Base-by-base conservation (phyloP, 305 asterid genomes). In the Fraxinus ornus region DNA sequence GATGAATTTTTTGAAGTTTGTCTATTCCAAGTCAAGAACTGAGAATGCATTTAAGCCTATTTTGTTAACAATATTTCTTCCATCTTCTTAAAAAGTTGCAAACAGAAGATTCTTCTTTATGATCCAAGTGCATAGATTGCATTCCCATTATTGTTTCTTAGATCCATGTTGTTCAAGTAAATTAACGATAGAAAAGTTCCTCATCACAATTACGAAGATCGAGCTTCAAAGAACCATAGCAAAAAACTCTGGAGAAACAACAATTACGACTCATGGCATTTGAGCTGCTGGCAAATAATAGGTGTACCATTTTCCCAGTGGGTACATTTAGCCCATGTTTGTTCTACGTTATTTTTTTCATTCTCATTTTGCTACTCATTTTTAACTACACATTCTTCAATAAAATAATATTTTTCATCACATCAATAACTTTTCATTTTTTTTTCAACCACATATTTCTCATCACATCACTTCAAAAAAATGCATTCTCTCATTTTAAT, bases 1-100 rank as follows among this genome's bases (percentile, higher is more conserved):
- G 28, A 26, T 24, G 17, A 64, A 64, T n/a, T 22, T 66, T 24
- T 9, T 22, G 7, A 24, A 12, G 35, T 24, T 22, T 2, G 7
- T 84, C 60, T 52, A 52, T 32, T 35, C 79, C 84, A 79, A 73
- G 24, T 79, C 80, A 79, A 30, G 44, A 79, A 30, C 44, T 30
- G 47, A 37, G 13, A 36, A 39, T 62, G 76, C 35, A 32, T 32
- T 32, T 32, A 32, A 32, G 44, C 7, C 44, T 1, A 37, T 7
- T 10, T 77, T 26, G 55, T 36, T 3, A 24, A 62, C 74, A 24
- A 30, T 62, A 2, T 60, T 6, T 22, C 12, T 60, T 60, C 70
- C 0, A 10, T 19, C 28, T 8, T 60, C 70, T 19, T 19, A 60
- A 60, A 60, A 60, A 33, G 30, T 57, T 47, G 79, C 75, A 24